Conservation (phyloP, 2,329 filamentous ascomycete species). For the Huntiella omanensis region DNA sequence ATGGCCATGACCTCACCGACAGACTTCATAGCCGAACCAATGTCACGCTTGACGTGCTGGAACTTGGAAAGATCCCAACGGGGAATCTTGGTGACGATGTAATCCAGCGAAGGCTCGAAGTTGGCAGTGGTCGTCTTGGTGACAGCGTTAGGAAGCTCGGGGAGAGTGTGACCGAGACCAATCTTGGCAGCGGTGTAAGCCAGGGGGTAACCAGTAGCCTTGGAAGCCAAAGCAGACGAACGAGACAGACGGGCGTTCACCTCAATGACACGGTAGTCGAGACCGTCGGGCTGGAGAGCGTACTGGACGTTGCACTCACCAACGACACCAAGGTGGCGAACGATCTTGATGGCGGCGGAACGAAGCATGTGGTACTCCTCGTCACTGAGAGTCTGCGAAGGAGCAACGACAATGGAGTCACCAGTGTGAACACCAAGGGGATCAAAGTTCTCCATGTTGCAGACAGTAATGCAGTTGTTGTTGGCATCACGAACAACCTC, state of each 20-base stretch:
- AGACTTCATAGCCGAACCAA: slow-evolving; percentile 97
- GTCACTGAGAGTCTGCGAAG: slow-evolving; percentile 88
- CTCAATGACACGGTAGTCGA: slow-evolving; percentile 97
- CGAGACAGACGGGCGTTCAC: slow-evolving; percentile 97
- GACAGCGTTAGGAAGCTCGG: slow-evolving; percentile 90
- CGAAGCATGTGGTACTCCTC: slow-evolving; percentile 99
- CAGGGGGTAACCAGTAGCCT: slow-evolving; percentile 92
- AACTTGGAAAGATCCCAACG: slow-evolving; percentile 98
- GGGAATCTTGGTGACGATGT: slow-evolving; percentile 97
- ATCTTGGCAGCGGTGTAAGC: slow-evolving; percentile 98
- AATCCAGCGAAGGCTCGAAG: slow-evolving; percentile 93
- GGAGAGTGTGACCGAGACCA: slow-evolving; percentile 82
- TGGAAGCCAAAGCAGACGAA: slow-evolving; percentile 90
- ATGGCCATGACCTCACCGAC: slow-evolving; percentile 99
- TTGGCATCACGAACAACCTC: slow-evolving; percentile 89
- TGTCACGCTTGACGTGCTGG: slow-evolving; percentile 94
- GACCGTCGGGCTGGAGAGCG: slow-evolving; percentile 83
- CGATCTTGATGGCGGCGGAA: slow-evolving; percentile 91
- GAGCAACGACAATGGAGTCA: slow-evolving; percentile 94
- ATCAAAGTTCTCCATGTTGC: slow-evolving; percentile 99
- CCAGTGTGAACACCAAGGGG: slow-evolving; percentile 95
- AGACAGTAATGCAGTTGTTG: slow-evolving; percentile 98
- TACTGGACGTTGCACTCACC: slow-evolving; percentile 99
- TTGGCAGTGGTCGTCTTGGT: slow-evolving; percentile 98
- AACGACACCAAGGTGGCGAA: slow-evolving; percentile 88